Evolutionary conservation across 2,329 filamentous ascomycete genomes (phyloP).

Genomic region (Trichoderma hamatum): DNA sequence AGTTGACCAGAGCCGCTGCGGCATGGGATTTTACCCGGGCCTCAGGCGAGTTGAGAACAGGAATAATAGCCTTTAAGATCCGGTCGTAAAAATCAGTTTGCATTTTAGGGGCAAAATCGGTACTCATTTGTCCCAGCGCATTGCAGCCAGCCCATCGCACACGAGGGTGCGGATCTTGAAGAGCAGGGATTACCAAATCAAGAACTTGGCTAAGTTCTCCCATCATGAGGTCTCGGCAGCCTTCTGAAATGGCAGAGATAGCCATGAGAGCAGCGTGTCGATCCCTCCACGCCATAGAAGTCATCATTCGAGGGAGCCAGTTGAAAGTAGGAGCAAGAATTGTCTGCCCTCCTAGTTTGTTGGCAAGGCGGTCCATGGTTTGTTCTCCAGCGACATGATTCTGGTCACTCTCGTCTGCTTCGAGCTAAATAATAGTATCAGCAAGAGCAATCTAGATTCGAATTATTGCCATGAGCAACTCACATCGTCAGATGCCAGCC

Average conservation of each 20-base stretch:
- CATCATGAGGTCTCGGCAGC: constrained; percentile 93
- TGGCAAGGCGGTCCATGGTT: constrained; percentile 95
- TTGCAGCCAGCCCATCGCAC: constrained; percentile 98
- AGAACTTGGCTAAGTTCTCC: constrained; percentile 92
- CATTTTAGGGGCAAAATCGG: constrained; percentile 97
- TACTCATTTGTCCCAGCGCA: constrained; percentile 99
- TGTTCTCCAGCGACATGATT: constrained; percentile 98
- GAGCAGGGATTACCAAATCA: constrained; percentile 88
- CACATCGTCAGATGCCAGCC: constrained; percentile 90
- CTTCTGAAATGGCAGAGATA: constrained; percentile 97
- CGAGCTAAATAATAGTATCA: constrained; percentile 61
- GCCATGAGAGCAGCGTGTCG: constrained; percentile 97
- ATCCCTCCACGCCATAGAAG: constrained; percentile 90
- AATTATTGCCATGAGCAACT: constrained; percentile 39
- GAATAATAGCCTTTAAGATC: constrained; percentile 88
- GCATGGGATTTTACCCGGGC: constrained; percentile 95
- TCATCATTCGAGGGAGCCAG: constrained; percentile 98
- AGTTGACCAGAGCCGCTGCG: constrained; percentile 96
- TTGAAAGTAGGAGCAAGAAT: constrained; percentile 91
- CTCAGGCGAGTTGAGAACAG: constrained; percentile 86
- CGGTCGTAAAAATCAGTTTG: constrained; percentile 91
- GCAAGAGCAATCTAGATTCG: constrained; percentile 14
- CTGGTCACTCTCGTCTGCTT: constrained; percentile 92
- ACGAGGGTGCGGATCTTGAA: constrained; percentile 87
- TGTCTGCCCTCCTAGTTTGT: constrained; percentile 94